Percentiles rank a stretch among this genome's conserved stretches.
These are phyloP conservation scores for Furcasterigmium sp. DNA, from an alignment of 2,329 filamentous ascomycete genomes.

Conservation along the genomic window DNA sequence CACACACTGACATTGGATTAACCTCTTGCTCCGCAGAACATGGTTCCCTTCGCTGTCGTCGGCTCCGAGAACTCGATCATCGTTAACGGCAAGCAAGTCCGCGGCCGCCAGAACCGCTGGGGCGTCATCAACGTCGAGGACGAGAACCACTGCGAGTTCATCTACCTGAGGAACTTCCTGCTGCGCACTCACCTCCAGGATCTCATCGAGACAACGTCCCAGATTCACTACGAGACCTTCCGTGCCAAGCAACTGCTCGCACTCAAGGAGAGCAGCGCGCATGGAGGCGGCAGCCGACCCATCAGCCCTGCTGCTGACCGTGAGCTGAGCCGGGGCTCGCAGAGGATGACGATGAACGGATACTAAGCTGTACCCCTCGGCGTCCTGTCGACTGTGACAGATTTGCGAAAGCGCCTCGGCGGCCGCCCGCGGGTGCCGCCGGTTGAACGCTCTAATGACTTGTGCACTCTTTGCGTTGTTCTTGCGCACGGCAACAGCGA, in stretches of 20 bases:
- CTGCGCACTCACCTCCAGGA: slow-evolving; percentile 98
- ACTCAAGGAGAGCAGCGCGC: slow-evolving; percentile 94
- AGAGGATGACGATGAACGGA: slow-evolving; percentile 98
- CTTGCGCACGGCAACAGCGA: neutral
- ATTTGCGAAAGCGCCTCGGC: neutral
- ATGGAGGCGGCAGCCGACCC: slow-evolving; percentile 77
- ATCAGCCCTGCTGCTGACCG: slow-evolving; percentile 94
- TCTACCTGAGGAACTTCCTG: slow-evolving; percentile 97
- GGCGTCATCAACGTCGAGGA: slow-evolving; percentile 99
- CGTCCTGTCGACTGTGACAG: neutral
- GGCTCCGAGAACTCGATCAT: slow-evolving; percentile 98
- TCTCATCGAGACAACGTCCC: slow-evolving; percentile 96
- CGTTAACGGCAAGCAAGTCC: slow-evolving; percentile 94
- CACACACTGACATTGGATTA: too few relatives aligned
- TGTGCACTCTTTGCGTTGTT: slow-evolving; percentile 1
- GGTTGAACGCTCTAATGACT: neutral
- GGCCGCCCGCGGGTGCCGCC: neutral
- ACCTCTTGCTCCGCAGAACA: slow-evolving; percentile 57
- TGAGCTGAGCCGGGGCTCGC: slow-evolving; percentile 93
- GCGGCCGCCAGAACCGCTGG: slow-evolving; percentile 98
- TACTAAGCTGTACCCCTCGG: slow-evolving; percentile 56
- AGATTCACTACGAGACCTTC: slow-evolving; percentile 99
- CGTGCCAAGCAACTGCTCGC: slow-evolving; percentile 97
- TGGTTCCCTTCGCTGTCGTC: slow-evolving; percentile 96
- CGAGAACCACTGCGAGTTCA: slow-evolving; percentile 99